These are phyloP conservation scores for Chlamydomonas reinhardtii DNA, from an alignment of 163 green algal species.

Conservation along the genomic window DNA sequence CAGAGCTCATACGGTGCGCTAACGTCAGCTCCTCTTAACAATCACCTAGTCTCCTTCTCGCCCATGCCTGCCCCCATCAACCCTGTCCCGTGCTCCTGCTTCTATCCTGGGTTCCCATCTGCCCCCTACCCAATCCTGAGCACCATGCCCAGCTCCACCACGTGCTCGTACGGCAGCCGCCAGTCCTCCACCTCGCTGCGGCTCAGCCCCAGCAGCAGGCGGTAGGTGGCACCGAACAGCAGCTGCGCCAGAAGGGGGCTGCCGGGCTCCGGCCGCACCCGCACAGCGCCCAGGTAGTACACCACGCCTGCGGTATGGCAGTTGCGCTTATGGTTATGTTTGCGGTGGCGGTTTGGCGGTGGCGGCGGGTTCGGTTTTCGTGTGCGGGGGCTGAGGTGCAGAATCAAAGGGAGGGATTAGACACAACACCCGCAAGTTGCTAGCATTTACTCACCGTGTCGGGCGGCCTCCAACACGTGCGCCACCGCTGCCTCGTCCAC, in stretches of 20 bases:
- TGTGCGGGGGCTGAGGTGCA: too few species aligned
- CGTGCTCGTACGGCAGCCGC: neutral
- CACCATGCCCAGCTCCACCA: conserved; percentile 31
- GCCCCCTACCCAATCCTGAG: neutral
- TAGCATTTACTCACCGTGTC: neutral
- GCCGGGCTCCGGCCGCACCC: neutral
- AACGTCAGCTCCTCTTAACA: too few species aligned
- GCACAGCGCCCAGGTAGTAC: conserved; percentile 23
- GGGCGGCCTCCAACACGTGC: neutral
- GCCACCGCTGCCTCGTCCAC: neutral
- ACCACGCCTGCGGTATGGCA: neutral
- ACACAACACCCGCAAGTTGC: neutral
- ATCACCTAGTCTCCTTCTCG: too few species aligned
- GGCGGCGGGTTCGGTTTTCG: too few species aligned
- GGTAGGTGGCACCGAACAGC: conserved; percentile 7
- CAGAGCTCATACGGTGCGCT: too few species aligned
- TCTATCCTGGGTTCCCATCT: too few species aligned
- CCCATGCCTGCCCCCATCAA: too few species aligned
- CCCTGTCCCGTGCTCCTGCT: too few species aligned
- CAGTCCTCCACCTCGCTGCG: conserved; percentile 13
- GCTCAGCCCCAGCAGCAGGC: neutral
- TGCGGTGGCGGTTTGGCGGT: too few species aligned
- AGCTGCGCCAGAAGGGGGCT: neutral
- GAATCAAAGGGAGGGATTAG: too few species aligned
- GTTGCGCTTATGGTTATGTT: too few species aligned